Evolutionary conservation across 169 alveolate species (phyloP), one percentile per base, ranked within the genome.

Genomic region (Perkinsus olseni): DNA sequence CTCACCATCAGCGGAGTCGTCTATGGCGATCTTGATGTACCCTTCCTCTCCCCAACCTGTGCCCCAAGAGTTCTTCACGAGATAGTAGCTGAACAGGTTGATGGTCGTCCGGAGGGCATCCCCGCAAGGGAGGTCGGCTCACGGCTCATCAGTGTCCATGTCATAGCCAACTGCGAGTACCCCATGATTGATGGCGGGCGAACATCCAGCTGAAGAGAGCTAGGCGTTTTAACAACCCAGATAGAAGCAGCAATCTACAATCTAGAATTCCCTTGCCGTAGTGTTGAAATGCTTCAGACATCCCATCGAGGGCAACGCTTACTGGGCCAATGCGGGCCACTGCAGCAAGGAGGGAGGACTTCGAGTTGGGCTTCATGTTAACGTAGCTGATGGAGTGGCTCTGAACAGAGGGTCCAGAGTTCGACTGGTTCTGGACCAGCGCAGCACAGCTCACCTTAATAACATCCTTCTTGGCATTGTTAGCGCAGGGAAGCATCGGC

Each of bases 251-350:
- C 50, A 40, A 3, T 11, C 21, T 40, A 40, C 50, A 40, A 39
- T 94, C 94, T 21, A 94, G 91, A 3, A 95, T 94, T 21, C 96
- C 96, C 37, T 91, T 95, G n/a, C 90, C 91, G 94, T 98, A 98
- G 95, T 94, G 96, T 93, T 97, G 96, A 96, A 97, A 97, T 51
- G 95, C 94, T 74, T 95, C 40, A 62, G 94, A 62, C 38, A 92
- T 93, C 62, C 98, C 98, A 94, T 97, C 98, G 91, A 98, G 95
- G 38, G 98, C 99, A 45, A 98, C 98, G 10, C 98, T 96, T 91
- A 98, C 97, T n/a, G 96, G 96, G 13, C 95, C 95, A 74, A 74
- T 92, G n/a, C n/a, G 48, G 38, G 95, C 96, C 37, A 95, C 38
- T 3, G 96, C 96, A 38, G 90, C 48, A 37, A 40, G 50, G 11